These are phyloP conservation scores for Penicillium bialowiezense DNA, from an alignment of 495 filamentous ascomycete species.

Conservation along the genomic window DNA sequence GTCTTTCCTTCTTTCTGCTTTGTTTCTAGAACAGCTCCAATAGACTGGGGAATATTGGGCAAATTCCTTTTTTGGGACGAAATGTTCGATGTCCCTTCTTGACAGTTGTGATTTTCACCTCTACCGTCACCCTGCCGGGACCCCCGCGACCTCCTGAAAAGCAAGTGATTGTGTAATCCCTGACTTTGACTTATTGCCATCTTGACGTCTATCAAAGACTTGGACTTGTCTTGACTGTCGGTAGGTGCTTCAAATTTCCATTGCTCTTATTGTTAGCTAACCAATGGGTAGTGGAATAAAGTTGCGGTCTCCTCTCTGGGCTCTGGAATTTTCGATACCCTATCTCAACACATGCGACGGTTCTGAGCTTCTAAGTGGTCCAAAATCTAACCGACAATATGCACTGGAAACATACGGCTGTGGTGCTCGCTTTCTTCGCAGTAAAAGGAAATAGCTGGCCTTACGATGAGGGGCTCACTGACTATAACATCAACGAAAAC, in stretches of 20 bases:
- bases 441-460: slow-evolving; percentile 41
- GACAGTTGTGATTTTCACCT: neutral
- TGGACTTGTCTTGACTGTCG: neutral
- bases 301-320: neutral
- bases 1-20: neutral
- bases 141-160: neutral
- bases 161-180: too few relatives aligned
- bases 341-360: slow-evolving; percentile 7
- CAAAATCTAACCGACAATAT: slow-evolving; percentile 20
- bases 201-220: too few relatives aligned
- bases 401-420: slow-evolving; percentile 31
- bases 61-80: neutral
- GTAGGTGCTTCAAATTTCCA: neutral
- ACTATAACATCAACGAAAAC: slow-evolving; percentile 65
- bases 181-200: too few relatives aligned
- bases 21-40: neutral
- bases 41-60: neutral
- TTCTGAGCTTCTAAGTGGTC: neutral
- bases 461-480: slow-evolving; percentile 51
- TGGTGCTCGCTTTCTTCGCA: slow-evolving; percentile 29
- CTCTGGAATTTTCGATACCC: neutral
- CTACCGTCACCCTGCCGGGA: neutral
- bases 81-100: neutral
- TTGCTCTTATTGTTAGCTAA: neutral
- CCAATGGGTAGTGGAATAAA: neutral